Conservation (phyloP, 2,329 filamentous ascomycete species). For the Ophiocordyceps camponoti-rufipedis region DNA sequence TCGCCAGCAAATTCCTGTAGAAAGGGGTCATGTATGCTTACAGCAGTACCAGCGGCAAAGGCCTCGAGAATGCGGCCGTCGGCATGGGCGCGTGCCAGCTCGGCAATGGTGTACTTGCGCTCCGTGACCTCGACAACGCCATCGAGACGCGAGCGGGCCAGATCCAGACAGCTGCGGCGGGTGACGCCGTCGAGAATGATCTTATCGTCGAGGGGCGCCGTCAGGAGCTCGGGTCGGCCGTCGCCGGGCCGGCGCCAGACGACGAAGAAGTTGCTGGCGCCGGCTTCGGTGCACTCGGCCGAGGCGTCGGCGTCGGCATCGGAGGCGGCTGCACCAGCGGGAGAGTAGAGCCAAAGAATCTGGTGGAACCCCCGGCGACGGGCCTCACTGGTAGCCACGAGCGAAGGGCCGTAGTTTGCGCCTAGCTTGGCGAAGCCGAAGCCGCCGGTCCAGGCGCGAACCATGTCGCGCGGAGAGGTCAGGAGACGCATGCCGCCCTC, state of each 20-base stretch:
- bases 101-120: slow-evolving; percentile 64
- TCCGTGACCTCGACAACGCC: slow-evolving; percentile 55
- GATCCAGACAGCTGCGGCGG: slow-evolving; percentile 59
- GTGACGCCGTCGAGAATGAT: slow-evolving; percentile 82
- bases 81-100: slow-evolving; percentile 50
- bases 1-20: neutral
- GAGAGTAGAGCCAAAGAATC: slow-evolving; percentile 73
- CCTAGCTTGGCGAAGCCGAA: slow-evolving; percentile 87
- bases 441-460: slow-evolving; percentile 83
- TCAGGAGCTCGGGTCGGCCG: slow-evolving; percentile 49
- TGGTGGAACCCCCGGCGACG: slow-evolving; percentile 60
- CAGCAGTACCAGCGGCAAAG: slow-evolving; percentile 75
- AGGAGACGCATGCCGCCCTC: slow-evolving; percentile 51
- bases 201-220: slow-evolving; percentile 64
- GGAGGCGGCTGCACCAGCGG: neutral
- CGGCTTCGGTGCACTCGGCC: slow-evolving; percentile 72
- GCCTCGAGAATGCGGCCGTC: slow-evolving; percentile 70
- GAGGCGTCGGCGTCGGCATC: slow-evolving; percentile 14
- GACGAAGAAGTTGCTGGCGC: slow-evolving; percentile 83
- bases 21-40: slow-evolving; percentile 20
- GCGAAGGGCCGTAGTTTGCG: slow-evolving; percentile 77
- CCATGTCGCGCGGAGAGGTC: slow-evolving; percentile 63
- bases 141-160: slow-evolving; percentile 45
- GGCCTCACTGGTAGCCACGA: slow-evolving; percentile 64
- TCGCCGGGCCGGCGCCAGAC: slow-evolving; percentile 42